phyloP scores from a whole-genome alignment of 1,139 yeast genomes.

The Citeromyces siamensis region DNA sequence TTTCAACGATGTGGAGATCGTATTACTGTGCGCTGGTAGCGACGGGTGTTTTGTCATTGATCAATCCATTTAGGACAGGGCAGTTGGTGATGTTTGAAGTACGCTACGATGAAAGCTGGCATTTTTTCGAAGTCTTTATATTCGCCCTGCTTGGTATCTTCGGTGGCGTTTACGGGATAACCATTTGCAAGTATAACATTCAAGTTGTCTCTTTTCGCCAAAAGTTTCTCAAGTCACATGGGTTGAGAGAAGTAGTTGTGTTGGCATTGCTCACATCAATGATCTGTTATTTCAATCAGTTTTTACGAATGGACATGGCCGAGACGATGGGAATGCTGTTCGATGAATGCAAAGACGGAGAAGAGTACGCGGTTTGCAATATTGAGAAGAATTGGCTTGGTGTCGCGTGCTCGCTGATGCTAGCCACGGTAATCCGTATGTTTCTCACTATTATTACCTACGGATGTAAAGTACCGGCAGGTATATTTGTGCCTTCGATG shows the following conservation, averaged over 20 bases:
- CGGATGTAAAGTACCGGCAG: slow-evolving; percentile 91
- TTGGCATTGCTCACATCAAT: slow-evolving; percentile 63
- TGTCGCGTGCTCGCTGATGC: slow-evolving; percentile 36
- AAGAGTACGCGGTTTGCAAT: slow-evolving; percentile 34
- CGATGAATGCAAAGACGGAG: slow-evolving; percentile 60
- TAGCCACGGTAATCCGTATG: slow-evolving; percentile 68
- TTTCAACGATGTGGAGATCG: slow-evolving; percentile 80
- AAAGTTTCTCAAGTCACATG: slow-evolving; percentile 41
- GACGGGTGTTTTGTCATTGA: slow-evolving; percentile 58
- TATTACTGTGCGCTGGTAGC: slow-evolving; percentile 89
- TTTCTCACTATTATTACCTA: slow-evolving; percentile 70
- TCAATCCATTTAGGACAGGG: slow-evolving; percentile 91
- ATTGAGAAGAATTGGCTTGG: slow-evolving; percentile 18
- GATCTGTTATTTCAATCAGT: slow-evolving; percentile 75
- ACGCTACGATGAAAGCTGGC: slow-evolving; percentile 78
- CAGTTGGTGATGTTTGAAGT: slow-evolving; percentile 90
- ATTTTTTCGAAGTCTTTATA: slow-evolving; percentile 70
- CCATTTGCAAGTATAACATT: slow-evolving; percentile 70
- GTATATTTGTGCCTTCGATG: slow-evolving; percentile 94
- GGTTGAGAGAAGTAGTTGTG: slow-evolving; percentile 58
- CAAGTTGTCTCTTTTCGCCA: slow-evolving; percentile 73
- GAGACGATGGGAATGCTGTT: slow-evolving; percentile 86
- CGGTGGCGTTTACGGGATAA: slow-evolving; percentile 85
- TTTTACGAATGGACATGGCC: slow-evolving; percentile 82
- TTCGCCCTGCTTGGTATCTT: slow-evolving; percentile 72